phyloP scores from a whole-genome alignment of 352 stramenopile species.

The Pythium angustatum region DNA sequence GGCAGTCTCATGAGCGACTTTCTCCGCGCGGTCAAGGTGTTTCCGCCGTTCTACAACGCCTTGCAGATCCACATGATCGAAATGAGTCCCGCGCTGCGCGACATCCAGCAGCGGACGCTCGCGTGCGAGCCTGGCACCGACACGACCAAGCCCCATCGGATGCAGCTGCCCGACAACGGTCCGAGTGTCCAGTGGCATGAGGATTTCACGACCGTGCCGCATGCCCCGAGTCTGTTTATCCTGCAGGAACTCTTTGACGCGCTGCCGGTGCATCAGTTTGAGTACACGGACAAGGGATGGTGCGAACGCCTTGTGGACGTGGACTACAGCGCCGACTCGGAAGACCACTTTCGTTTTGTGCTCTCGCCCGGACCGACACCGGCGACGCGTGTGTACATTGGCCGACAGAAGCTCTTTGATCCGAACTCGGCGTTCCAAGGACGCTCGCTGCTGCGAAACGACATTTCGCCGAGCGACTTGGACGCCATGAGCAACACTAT shows the following conservation, averaged over 20 bases:
- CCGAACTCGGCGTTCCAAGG: slow-evolving; percentile 36
- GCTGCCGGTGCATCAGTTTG: slow-evolving; percentile 94
- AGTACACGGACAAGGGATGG: slow-evolving; percentile 93
- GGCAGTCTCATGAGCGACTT: slow-evolving; percentile 95
- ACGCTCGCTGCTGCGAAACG: slow-evolving; percentile 24
- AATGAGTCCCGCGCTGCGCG: slow-evolving; percentile 85
- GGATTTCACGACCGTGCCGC: slow-evolving; percentile 76
- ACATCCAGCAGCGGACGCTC: slow-evolving; percentile 90
- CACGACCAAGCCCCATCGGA: slow-evolving; percentile 36
- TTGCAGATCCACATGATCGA: slow-evolving; percentile 92
- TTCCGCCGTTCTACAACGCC: slow-evolving; percentile 85
- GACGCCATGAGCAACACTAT: slow-evolving; percentile 29
- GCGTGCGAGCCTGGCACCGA: slow-evolving; percentile 40
- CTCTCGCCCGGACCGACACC: slow-evolving; percentile 91
- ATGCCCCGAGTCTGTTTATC: slow-evolving; percentile 86
- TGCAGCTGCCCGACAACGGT: slow-evolving; percentile 50
- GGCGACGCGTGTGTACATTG: slow-evolving; percentile 89
- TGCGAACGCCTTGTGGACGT: slow-evolving; percentile 95
- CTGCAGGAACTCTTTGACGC: slow-evolving; percentile 94
- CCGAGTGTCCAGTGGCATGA: slow-evolving; percentile 84
- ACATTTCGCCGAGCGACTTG: slow-evolving; percentile 1
- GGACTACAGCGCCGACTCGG: slow-evolving; percentile 64
- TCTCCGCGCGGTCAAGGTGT: slow-evolving; percentile 84
- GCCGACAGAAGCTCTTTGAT: slow-evolving; percentile 78
- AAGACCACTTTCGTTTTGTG: slow-evolving; percentile 93